These are phyloP conservation scores for Carpinus fangiana DNA, from an alignment of 306 rosid species.

Conservation along the genomic window DNA sequence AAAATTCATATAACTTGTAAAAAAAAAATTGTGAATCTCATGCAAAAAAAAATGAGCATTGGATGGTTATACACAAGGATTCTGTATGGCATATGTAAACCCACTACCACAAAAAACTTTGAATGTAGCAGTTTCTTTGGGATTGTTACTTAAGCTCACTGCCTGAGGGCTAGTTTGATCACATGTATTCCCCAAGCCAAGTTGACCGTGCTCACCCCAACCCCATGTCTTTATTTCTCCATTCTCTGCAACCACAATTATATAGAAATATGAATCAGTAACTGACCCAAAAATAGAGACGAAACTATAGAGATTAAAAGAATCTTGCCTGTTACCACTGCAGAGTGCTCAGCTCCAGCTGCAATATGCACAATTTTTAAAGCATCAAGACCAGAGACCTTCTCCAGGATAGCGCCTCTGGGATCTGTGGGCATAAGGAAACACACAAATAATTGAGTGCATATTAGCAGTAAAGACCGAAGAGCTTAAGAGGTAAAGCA, in stretches of 20 bases:
- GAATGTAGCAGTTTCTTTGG: slow-evolving; percentile 27
- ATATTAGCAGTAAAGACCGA: neutral
- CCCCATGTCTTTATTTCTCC: slow-evolving; percentile 84
- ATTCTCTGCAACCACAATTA: slow-evolving; percentile 37
- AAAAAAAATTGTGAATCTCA: neutral
- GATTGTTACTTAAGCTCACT: slow-evolving; percentile 35
- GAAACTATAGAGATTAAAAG: neutral
- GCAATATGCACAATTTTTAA: slow-evolving; percentile 53
- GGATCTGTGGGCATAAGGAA: slow-evolving; percentile 30
- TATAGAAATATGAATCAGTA: neutral
- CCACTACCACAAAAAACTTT: slow-evolving; percentile 87
- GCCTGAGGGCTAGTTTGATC: slow-evolving; percentile 59
- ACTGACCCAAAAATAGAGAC: neutral
- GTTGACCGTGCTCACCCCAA: slow-evolving; percentile 99
- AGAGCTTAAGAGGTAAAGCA: slow-evolving; percentile 1
- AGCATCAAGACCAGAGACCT: slow-evolving; percentile 54
- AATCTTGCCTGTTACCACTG: slow-evolving; percentile 62
- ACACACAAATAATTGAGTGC: neutral
- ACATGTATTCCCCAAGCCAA: slow-evolving; percentile 71
- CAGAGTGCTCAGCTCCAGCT: slow-evolving; percentile 87
- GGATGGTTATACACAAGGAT: neutral
- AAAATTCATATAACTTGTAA: neutral
- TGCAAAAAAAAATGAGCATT: no score
- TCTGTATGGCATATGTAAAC: slow-evolving; percentile 60
- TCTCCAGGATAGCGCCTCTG: slow-evolving; percentile 40